Base-by-base conservation (phyloP, 2,329 filamentous ascomycete species). In the Rhynchosporium secalis region DNA sequence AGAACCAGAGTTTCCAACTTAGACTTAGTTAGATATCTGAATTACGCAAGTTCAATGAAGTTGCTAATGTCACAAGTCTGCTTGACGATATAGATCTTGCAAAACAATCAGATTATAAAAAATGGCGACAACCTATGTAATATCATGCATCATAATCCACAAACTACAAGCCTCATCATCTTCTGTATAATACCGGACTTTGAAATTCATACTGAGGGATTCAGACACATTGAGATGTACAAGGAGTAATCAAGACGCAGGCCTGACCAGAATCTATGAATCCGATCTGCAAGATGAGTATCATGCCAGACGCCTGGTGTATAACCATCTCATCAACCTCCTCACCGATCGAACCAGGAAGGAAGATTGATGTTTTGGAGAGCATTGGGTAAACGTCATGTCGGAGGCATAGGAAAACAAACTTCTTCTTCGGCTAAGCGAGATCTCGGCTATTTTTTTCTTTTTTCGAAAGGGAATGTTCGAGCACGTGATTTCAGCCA, bases 361-460 rank as follows among this genome's bases (percentile, higher is more conserved):
- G 49, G 49, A 38, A 40, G 33, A 38, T 31, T n/a, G 20, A 40
- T 52, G 49, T 20, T 40, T n/a, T n/a, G 33, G 20, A 52, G 20
- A 38, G 33, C 49, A 40, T 15, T 13, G 3, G 12, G 33, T 20
- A n/a, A 10, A 20, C 49, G 36, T 52, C 49, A 38, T 33, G 49
- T 26, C 20, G 49, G 9, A 51, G 41, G 33, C 33, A 10, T 5
- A 36, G 33, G 33, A 36, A 45, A 46, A 10, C 43, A 46, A 46
- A 28, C 3, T 13, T 33, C 33, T 12, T 36, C 40, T 54, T 54
- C 26, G 31, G 36, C 51, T 54, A 54, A 54, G 51, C 51, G 51
- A 54, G 36, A 12, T 3, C 33, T 36, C 33, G 33, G 33, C 33
- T 36, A 36, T 6, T 6, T 6, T 5, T 36, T 36, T 36, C 5